Conservation (phyloP, 2,329 filamentous ascomycete species). For the Aspergillus sojae region DNA sequence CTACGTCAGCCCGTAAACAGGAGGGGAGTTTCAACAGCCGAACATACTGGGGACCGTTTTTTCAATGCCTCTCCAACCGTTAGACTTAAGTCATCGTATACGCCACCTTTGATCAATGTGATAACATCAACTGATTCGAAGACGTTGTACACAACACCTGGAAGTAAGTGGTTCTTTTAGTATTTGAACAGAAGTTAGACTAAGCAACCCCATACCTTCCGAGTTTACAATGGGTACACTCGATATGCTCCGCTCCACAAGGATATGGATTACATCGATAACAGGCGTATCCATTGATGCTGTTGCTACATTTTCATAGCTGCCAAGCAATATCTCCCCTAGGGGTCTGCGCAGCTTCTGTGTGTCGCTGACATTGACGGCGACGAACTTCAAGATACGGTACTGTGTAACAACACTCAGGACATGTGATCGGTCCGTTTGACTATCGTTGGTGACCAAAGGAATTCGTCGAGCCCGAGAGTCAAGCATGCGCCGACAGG, state of each 20-base stretch:
- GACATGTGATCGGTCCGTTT: slow-evolving; percentile 88
- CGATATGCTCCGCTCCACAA: slow-evolving; percentile 92
- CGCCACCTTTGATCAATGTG: slow-evolving; percentile 87
- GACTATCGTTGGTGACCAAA: slow-evolving; percentile 88
- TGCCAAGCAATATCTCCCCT: slow-evolving; percentile 80
- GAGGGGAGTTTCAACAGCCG: not conserved
- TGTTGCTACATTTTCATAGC: slow-evolving; percentile 78
- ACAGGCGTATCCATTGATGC: slow-evolving; percentile 88
- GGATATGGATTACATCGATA: slow-evolving; percentile 88
- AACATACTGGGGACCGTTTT: slow-evolving; percentile 72
- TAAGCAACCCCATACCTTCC: slow-evolving; percentile 52
- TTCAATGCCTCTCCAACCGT: slow-evolving; percentile 87
- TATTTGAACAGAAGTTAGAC: not conserved
- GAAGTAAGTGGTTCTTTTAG: not conserved
- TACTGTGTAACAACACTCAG: slow-evolving; percentile 98
- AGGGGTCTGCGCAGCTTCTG: slow-evolving; percentile 86
- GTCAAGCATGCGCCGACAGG: slow-evolving; percentile 89
- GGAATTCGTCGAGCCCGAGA: slow-evolving; percentile 93
- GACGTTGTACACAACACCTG: slow-evolving; percentile 80
- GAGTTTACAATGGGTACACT: slow-evolving; percentile 90
- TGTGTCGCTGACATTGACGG: slow-evolving; percentile 89
- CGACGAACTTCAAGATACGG: slow-evolving; percentile 97
- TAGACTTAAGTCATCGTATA: slow-evolving; percentile 85
- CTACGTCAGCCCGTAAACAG: slow-evolving; percentile 12
- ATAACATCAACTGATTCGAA: slow-evolving; percentile 99